Conservation (phyloP, 805 yeast genomes). For the Saccharomyces kudriavzevii region DNA sequence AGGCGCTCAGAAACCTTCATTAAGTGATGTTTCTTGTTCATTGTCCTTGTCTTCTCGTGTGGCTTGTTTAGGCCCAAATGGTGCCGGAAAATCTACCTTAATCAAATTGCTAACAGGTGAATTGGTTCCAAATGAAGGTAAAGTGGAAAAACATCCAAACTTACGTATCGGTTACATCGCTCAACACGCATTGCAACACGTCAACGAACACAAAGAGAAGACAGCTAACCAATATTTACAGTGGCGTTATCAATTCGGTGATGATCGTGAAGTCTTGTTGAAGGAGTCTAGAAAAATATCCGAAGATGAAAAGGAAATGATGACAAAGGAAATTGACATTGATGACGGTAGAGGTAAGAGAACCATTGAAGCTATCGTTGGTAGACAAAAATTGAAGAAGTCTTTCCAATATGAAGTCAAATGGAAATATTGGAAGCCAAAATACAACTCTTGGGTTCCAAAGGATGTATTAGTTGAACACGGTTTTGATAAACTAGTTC, state of each 20-base stretch:
- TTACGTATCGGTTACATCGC: constrained; percentile 97
- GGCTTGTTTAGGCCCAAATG: constrained; percentile 94
- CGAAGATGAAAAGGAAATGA: constrained; percentile 59
- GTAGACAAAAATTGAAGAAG: constrained; percentile 94
- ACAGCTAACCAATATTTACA: constrained; percentile 96
- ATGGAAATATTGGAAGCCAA: constrained; percentile 90
- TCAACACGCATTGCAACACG: constrained; percentile 96
- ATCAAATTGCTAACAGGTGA: constrained; percentile 92
- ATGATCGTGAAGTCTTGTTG: constrained; percentile 90
- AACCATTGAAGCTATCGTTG: constrained; percentile 87
- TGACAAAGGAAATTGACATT: constrained; percentile 70
- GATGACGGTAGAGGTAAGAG: constrained; percentile 86
- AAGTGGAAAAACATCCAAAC: constrained; percentile 95
- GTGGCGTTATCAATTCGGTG: constrained; percentile 97
- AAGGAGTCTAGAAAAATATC: constrained; percentile 88
- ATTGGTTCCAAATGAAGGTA: constrained; percentile 75
- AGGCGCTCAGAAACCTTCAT: constrained; percentile 77
- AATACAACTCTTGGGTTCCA: constrained; percentile 88
- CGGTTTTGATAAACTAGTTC: constrained; percentile 85
- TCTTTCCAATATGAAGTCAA: constrained; percentile 94
- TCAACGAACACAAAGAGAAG: constrained; percentile 93
- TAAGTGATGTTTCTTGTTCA: constrained; percentile 76
- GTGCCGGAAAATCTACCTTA: constrained; percentile 97
- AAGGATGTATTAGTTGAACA: constrained; percentile 71
- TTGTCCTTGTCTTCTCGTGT: constrained; percentile 92